Conservation (phyloP, 129 eudicot genomes). For the Centaurea solstitialis region DNA sequence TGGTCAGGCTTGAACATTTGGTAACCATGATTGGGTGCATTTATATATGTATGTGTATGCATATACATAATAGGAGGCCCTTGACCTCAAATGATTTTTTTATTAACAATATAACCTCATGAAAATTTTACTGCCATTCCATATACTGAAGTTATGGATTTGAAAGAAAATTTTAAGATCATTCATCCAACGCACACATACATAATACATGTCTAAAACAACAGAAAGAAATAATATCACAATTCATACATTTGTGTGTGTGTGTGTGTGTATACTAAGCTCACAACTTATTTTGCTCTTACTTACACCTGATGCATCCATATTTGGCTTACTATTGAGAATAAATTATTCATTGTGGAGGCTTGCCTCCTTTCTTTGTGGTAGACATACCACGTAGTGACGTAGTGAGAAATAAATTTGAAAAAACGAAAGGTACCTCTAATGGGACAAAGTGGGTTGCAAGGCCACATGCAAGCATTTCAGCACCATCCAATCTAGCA, state of each 20-base stretch:
- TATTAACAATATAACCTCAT: too few species aligned
- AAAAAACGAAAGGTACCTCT: slow-evolving; percentile 41
- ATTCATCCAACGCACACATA: too few species aligned
- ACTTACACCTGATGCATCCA: background rate
- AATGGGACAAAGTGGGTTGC: slow-evolving; percentile 91
- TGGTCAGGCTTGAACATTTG: background rate
- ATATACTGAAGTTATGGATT: background rate
- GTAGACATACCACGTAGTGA: background rate
- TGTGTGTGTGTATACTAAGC: background rate
- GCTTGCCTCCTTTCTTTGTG: background rate
- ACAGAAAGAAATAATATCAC: too few species aligned
- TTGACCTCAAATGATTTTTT: background rate
- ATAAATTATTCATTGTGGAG: background rate
- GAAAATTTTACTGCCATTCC: background rate
- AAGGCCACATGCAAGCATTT: slow-evolving; percentile 99
- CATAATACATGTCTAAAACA: too few species aligned
- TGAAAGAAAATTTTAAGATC: background rate
- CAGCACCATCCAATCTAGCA: slow-evolving; percentile 93
- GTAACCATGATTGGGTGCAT: background rate
- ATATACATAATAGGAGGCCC: background rate
- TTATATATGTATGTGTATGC: background rate
- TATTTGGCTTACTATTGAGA: background rate
- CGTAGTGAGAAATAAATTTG: background rate
- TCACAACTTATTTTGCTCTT: background rate
- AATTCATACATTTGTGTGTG: too few species aligned